Percentiles rank a stretch among this genome's conserved stretches.
phyloP scores from a whole-genome alignment of 1,284 basidiomycete species.

The Heterobasidion parviporum region DNA sequence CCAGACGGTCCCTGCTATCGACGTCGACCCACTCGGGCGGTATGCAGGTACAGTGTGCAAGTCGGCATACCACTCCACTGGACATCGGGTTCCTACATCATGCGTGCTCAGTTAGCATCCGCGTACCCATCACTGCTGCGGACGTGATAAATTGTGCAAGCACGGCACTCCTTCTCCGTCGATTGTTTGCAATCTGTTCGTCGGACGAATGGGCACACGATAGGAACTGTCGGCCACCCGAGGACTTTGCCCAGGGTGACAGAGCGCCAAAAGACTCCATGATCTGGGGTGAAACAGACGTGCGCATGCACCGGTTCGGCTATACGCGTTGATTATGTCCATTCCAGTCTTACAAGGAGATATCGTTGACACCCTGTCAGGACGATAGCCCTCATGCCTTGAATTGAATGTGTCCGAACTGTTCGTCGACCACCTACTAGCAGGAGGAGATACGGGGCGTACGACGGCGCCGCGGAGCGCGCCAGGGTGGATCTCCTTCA shows the following conservation, averaged over 20 bases:
- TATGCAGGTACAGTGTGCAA: background rate
- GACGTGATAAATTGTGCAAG: background rate
- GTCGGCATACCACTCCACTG: background rate
- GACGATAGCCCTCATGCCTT: no score
- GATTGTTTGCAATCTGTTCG: background rate
- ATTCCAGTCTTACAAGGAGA: background rate
- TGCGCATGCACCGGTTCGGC: no score
- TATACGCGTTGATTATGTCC: no score
- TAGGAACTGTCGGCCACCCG: no score
- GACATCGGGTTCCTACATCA: background rate
- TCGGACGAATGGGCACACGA: background rate
- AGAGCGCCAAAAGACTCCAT: no score
- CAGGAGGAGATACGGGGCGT: background rate
- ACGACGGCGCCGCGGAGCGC: background rate
- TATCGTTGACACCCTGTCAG: background rate
- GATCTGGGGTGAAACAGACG: no score
- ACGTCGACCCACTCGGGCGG: background rate
- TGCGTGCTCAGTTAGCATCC: background rate
- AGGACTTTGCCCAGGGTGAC: no score
- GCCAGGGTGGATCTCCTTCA: background rate
- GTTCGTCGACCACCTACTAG: background rate
- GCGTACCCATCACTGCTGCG: background rate
- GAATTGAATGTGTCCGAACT: background rate
- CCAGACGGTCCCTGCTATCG: background rate
- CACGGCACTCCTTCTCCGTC: background rate